Conservation (phyloP, 2,329 filamentous ascomycete genomes). For the Colletotrichum plurivorum region DNA sequence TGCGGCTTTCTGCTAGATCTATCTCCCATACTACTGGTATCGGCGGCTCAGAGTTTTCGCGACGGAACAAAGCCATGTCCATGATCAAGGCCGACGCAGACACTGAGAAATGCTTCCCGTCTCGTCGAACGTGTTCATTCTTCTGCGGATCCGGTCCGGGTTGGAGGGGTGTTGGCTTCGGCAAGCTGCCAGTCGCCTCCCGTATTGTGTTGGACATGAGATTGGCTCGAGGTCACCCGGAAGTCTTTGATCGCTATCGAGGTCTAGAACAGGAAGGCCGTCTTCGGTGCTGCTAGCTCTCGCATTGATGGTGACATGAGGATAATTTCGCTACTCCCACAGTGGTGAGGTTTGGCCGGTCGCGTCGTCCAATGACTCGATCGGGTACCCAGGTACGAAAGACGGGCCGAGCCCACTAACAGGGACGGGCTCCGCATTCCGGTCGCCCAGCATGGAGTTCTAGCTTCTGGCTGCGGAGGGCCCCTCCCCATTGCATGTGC, state of each 20-base stretch:
- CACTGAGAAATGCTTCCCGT: conserved; percentile 6
- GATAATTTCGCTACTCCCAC: conserved; percentile 37
- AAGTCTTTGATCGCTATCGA: neutral
- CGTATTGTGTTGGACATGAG: neutral
- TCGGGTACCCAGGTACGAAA: conserved; percentile 13
- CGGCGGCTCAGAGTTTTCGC: neutral
- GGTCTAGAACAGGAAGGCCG: conserved; percentile 22
- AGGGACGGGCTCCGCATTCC: conserved; percentile 29
- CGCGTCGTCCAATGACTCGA: conserved; percentile 29
- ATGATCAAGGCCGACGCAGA: conserved; percentile 3
- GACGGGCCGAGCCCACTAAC: conserved; percentile 34
- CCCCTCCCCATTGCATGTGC: conserved; percentile 27
- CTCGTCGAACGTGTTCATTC: conserved; percentile 9
- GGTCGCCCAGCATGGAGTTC: conserved; percentile 13
- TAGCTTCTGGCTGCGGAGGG: conserved; percentile 26
- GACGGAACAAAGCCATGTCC: conserved; percentile 10
- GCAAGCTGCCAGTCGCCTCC: conserved; percentile 5
- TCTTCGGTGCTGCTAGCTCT: conserved; percentile 4
- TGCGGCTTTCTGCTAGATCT: neutral
- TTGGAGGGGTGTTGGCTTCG: conserved; percentile 1
- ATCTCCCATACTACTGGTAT: neutral
- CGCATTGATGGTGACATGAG: conserved; percentile 39
- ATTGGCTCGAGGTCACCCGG: neutral
- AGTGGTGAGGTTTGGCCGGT: conserved; percentile 26
- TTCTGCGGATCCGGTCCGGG: neutral